phyloP scores from a whole-genome alignment of 345 rosid species.

The Citrus hindsii region DNA sequence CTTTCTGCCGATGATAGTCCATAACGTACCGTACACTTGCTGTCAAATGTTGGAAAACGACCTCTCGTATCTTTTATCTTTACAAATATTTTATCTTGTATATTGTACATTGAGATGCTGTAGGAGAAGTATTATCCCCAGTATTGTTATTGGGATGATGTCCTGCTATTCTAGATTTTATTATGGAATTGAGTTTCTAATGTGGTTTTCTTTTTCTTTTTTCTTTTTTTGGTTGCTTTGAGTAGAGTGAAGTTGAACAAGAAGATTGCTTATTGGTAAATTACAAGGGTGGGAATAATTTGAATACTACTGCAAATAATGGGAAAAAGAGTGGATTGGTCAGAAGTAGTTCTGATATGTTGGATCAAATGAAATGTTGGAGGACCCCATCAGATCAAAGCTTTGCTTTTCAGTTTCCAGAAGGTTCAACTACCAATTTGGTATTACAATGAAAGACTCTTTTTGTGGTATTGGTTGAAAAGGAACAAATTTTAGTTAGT shows the following conservation, averaged over 20 bases:
- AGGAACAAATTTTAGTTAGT: not conserved
- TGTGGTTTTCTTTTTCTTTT: not conserved
- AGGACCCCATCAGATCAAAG: constrained; percentile 17
- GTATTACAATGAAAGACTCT: constrained; percentile 18
- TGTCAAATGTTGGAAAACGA: not conserved
- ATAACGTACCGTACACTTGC: not conserved
- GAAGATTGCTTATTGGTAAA: constrained; percentile 23
- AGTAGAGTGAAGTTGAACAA: constrained; percentile 45
- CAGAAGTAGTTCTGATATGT: constrained; percentile 13
- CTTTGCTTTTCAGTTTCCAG: constrained; percentile 8
- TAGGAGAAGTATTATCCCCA: not conserved
- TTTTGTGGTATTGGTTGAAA: not conserved
- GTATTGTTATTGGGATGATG: not conserved
- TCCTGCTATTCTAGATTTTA: not conserved
- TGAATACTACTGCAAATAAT: constrained; percentile 3
- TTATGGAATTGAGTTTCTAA: not conserved
- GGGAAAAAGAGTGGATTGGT: constrained; percentile 15
- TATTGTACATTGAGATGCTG: not conserved
- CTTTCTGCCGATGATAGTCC: not conserved
- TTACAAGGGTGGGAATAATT: constrained; percentile 13
- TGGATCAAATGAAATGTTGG: constrained; percentile 15
- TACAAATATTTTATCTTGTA: not conserved
- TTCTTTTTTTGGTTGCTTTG: too few relatives aligned
- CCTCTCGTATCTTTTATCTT: not conserved
- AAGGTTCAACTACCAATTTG: constrained; percentile 34